These are phyloP conservation scores for Musa beccarii DNA, from an alignment of 176 grass and related monocot genomes.

Conservation along the genomic window DNA sequence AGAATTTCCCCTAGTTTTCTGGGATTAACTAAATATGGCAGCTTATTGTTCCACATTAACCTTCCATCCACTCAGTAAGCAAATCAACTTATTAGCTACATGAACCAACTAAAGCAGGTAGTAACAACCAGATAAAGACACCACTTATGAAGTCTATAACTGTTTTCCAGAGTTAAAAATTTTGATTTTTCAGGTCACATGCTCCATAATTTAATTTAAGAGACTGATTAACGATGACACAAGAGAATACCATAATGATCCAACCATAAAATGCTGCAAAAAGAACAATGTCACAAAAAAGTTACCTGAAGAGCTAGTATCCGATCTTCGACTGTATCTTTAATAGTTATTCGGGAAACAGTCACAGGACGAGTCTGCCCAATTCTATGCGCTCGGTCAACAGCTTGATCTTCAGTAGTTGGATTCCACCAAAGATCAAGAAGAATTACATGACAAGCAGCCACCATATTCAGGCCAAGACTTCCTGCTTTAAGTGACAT, in stretches of 20 bases:
- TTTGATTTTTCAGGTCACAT: background rate
- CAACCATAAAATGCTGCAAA: background rate
- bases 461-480: conserved; percentile 89
- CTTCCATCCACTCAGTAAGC: background rate
- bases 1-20: background rate
- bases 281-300: background rate
- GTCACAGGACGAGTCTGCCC: conserved; percentile 79
- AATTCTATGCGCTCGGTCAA: conserved; percentile 85
- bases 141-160: background rate
- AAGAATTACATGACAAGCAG: conserved; percentile 87
- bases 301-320: conserved; percentile 88
- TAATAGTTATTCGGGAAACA: conserved; percentile 64
- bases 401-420: conserved; percentile 75
- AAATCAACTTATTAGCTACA: background rate
- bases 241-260: background rate
- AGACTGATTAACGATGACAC: background rate
- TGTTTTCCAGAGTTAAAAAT: background rate
- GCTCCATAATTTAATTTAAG: too few species aligned
- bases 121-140: background rate
- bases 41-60: background rate
- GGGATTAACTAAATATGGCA: background rate
- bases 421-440: conserved; percentile 98
- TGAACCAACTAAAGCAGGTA: background rate
- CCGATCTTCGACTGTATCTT: conserved; percentile 83
- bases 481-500: conserved; percentile 92